phyloP scores from a whole-genome alignment of 2,329 filamentous ascomycete species.

The Aureobasidium melanogenum region DNA sequence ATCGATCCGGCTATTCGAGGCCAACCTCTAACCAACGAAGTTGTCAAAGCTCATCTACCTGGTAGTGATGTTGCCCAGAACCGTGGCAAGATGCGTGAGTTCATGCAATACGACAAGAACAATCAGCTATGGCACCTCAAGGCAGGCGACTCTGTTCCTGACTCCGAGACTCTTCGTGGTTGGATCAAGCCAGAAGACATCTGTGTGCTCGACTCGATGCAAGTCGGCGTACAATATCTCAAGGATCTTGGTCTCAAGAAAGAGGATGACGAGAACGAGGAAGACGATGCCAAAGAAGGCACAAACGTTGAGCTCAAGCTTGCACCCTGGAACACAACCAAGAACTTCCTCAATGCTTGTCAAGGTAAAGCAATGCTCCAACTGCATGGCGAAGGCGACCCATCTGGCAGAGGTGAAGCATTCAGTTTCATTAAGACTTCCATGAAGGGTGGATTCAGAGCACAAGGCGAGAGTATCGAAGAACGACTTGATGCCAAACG shows the following conservation, averaged over 20 bases:
- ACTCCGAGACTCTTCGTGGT: constrained; percentile 68
- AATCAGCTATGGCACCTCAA: constrained; percentile 82
- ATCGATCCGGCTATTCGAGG: constrained; percentile 61
- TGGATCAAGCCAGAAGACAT: constrained; percentile 96
- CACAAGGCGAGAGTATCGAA: constrained; percentile 78
- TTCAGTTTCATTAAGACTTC: constrained; percentile 97
- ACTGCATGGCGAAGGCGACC: constrained; percentile 88
- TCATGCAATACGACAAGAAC: constrained; percentile 82
- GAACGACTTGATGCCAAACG: constrained; percentile 76
- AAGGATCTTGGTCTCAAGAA: constrained; percentile 81
- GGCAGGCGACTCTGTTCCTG: constrained; percentile 64
- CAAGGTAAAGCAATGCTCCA: constrained; percentile 95
- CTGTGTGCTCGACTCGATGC: constrained; percentile 91
- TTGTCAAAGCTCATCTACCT: constrained; percentile 63
- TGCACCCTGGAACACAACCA: constrained; percentile 92
- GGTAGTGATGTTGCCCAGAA: constrained; percentile 94
- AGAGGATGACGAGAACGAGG: constrained; percentile 54
- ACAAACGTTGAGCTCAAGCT: constrained; percentile 80
- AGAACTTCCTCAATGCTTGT: constrained; percentile 90
- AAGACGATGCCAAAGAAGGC: constrained; percentile 55
- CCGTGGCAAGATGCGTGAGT: constrained; percentile 92
- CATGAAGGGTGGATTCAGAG: constrained; percentile 97
- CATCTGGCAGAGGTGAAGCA: constrained; percentile 82
- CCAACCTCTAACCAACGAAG: constrained; percentile 67
- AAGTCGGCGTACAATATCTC: constrained; percentile 84